phyloP scores from a whole-genome alignment of 768 basidiomycete species.

The Neoboletus magnificus region DNA sequence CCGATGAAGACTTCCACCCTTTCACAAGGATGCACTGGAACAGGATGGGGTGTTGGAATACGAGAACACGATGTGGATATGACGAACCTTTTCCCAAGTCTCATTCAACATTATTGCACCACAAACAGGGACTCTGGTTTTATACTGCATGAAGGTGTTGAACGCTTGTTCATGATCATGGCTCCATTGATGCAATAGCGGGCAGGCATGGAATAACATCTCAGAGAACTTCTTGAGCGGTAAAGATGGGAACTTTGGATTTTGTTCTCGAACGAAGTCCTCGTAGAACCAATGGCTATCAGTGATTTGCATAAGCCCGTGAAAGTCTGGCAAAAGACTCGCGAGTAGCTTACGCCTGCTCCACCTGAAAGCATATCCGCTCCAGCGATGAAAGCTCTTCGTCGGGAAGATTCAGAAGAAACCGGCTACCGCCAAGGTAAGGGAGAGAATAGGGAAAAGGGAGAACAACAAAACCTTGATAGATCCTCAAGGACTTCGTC shows the following conservation, averaged over 20 bases:
- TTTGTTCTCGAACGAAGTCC: constrained; percentile 94
- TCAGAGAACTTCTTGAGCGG: constrained; percentile 92
- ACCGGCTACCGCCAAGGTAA: constrained; percentile 59
- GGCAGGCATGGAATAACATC: constrained; percentile 83
- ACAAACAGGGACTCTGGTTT: constrained; percentile 94
- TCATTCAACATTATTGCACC: constrained; percentile 95
- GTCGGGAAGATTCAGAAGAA: constrained; percentile 93
- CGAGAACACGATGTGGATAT: constrained; percentile 1
- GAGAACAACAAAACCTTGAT: constrained; percentile 57
- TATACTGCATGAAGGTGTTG: constrained; percentile 91
- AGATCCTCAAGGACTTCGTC: constrained; percentile 90
- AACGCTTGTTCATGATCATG: constrained; percentile 84
- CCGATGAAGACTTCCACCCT: constrained; percentile 94
- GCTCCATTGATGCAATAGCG: constrained; percentile 78
- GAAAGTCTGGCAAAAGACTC: constrained; percentile 6
- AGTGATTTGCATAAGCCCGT: constrained; percentile 9
- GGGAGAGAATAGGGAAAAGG: constrained; percentile 6
- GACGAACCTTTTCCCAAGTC: constrained; percentile 83
- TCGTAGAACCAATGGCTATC: constrained; percentile 99
- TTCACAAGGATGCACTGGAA: constrained; percentile 91
- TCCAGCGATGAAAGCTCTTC: constrained; percentile 89
- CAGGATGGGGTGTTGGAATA: constrained; percentile 9
- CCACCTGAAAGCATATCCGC: constrained; percentile 96
- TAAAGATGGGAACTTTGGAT: constrained; percentile 81
- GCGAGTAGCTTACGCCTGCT: constrained; percentile 80